Conservation (phyloP, 2,329 filamentous ascomycete genomes). For the Xylaria sp. region DNA sequence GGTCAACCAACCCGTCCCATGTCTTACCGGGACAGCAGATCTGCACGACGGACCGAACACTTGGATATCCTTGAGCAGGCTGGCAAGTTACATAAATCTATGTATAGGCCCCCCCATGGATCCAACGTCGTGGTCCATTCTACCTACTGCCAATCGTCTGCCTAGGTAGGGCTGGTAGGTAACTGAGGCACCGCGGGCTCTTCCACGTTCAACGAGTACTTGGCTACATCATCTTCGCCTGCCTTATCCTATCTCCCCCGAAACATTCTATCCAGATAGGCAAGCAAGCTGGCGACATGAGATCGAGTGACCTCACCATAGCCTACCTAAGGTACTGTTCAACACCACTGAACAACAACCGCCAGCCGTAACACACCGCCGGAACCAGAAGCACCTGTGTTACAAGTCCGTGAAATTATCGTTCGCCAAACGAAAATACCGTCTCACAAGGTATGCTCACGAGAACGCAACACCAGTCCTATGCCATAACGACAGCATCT, state of each 20-base stretch:
- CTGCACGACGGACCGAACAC: too few species aligned
- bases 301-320: neutral
- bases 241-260: too few species aligned
- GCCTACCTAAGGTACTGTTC: neutral
- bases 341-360: neutral
- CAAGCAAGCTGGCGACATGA: neutral
- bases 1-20: too few species aligned
- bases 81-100: neutral
- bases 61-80: neutral
- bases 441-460: constrained; percentile 3
- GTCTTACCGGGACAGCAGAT: too few species aligned
- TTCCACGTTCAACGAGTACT: neutral
- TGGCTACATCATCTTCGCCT: neutral
- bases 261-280: neutral
- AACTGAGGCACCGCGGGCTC: neutral
- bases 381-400: neutral
- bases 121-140: neutral
- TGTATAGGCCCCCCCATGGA: neutral
- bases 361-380: neutral
- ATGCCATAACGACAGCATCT: neutral
- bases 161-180: too few species aligned
- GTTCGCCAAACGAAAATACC: neutral
- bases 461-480: constrained; percentile 14
- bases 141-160: neutral
- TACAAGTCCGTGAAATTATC: neutral